Evolutionary conservation across 495 filamentous ascomycete genomes (phyloP), one percentile per base, ranked within the genome.

Genomic region (Hypoxylon fuscum): DNA sequence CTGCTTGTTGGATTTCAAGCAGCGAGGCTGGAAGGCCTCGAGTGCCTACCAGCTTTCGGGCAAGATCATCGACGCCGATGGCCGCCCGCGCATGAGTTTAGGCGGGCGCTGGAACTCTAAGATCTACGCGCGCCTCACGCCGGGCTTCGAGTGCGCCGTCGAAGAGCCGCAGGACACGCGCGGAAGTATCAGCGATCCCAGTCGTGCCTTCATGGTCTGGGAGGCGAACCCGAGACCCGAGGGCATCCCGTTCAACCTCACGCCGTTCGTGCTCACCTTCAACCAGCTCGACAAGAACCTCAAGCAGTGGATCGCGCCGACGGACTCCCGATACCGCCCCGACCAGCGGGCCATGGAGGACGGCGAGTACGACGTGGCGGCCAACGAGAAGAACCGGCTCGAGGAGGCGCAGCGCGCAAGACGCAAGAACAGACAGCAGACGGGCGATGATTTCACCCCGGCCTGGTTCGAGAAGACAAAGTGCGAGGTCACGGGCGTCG

Each of bases 341-440:
- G 95, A 98, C 72, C 95, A 98, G 77, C 83, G 96, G n/a, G 95
- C 95, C 0, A 98, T 98, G 95, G 95, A 98, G 72, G 93, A 97
- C 50, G 95, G 96, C 7, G 86, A 92, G 72, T 98, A 98, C 67
- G 92, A 96, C 66, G 77, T 96, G 42, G 95, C 95, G 8, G 96
- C 95, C 0, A 82, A 81, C 17, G 95, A 98, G 81, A 98, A 98
- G 83, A 94, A 96, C 68, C 83, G 96, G 8, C 84, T 98, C 0
- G 95, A 98, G 76, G 92, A 98, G 80, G 95, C 88, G 64, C 95
- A 98, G 81, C 79, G 95, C 52, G 88, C 87, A 32, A 88, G 85
- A 71, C 76, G 94, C 48, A 75, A 90, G 60, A 82, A 83, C 60
- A 77, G 92, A 18, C 93, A 98, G 71, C 79, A 77, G 17, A 83